These are phyloP conservation scores for Ogataea haglerorum DNA, from an alignment of 805 yeast genomes.

Conservation along the genomic window DNA sequence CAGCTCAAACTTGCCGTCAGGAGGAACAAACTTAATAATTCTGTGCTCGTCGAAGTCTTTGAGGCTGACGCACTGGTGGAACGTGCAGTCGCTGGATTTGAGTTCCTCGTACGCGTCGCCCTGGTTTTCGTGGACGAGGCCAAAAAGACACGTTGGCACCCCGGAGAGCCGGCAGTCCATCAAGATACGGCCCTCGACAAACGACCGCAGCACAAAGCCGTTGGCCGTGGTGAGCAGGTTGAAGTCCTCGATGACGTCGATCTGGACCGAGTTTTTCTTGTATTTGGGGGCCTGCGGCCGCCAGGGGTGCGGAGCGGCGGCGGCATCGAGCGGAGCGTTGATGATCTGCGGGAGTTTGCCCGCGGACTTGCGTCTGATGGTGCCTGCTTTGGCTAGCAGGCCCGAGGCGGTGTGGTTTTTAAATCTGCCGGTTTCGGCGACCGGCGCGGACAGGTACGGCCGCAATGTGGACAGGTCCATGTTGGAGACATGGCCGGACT, in stretches of 20 bases:
- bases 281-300: slow-evolving; percentile 67
- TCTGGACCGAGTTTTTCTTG: slow-evolving; percentile 73
- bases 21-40: slow-evolving; percentile 72
- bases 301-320: slow-evolving; percentile 51
- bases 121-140: slow-evolving; percentile 44
- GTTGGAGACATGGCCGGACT: slow-evolving; percentile 73
- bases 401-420: slow-evolving; percentile 12
- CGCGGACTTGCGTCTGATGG: slow-evolving; percentile 20
- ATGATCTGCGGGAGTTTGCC: slow-evolving; percentile 7
- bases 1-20: slow-evolving; percentile 83
- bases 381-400: slow-evolving; percentile 20
- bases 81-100: slow-evolving; percentile 67
- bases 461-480: slow-evolving; percentile 48
- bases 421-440: slow-evolving; percentile 1
- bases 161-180: slow-evolving; percentile 75
- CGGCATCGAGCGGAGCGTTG: slow-evolving; percentile 12
- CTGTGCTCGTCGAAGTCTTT: slow-evolving; percentile 63
- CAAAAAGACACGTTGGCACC: slow-evolving; percentile 79
- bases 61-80: slow-evolving; percentile 83
- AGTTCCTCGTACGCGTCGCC: slow-evolving; percentile 5
- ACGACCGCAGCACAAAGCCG: slow-evolving; percentile 62
- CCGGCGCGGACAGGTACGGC: slow-evolving; percentile 28
- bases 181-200: slow-evolving; percentile 71
- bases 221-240: slow-evolving; percentile 64
- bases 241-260: slow-evolving; percentile 74